Conservation (phyloP, 106 monocot species). For the Gastrodia elata region DNA sequence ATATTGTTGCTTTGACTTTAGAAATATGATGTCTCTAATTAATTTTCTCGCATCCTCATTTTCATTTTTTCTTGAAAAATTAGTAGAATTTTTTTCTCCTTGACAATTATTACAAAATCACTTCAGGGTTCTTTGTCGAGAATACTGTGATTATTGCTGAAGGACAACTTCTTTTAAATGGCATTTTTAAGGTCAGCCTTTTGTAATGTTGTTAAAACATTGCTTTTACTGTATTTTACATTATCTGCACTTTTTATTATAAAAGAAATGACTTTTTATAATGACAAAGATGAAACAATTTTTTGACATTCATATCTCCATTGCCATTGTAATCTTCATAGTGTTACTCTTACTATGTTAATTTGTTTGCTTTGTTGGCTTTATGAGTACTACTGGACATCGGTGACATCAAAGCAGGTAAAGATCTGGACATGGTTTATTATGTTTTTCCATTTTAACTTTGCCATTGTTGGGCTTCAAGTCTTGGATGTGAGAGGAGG, state of each 20-base stretch:
- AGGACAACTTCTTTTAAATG: constrained; percentile 81
- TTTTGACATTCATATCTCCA: background rate
- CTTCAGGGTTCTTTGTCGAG: constrained; percentile 91
- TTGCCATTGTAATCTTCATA: background rate
- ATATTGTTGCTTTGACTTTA: background rate
- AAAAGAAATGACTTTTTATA: constrained; percentile 1
- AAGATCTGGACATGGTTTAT: background rate
- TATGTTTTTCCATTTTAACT: background rate
- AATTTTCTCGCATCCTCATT: background rate
- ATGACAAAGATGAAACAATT: background rate
- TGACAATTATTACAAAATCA: constrained; percentile 78
- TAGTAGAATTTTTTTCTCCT: constrained; percentile 31
- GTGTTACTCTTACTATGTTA: background rate
- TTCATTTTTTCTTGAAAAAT: background rate
- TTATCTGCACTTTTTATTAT: background rate
- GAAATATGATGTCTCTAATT: background rate
- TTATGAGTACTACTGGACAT: background rate
- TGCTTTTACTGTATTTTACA: background rate
- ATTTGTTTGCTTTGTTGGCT: background rate
- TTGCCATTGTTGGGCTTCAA: no score
- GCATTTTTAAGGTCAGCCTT: constrained; percentile 72
- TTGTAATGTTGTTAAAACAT: background rate
- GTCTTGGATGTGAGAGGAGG: no score
- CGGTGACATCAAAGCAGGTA: background rate
- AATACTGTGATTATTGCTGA: constrained; percentile 92